Conservation (phyloP, 192 early-diverging fungal genomes). For the Dissophora globulifera region DNA sequence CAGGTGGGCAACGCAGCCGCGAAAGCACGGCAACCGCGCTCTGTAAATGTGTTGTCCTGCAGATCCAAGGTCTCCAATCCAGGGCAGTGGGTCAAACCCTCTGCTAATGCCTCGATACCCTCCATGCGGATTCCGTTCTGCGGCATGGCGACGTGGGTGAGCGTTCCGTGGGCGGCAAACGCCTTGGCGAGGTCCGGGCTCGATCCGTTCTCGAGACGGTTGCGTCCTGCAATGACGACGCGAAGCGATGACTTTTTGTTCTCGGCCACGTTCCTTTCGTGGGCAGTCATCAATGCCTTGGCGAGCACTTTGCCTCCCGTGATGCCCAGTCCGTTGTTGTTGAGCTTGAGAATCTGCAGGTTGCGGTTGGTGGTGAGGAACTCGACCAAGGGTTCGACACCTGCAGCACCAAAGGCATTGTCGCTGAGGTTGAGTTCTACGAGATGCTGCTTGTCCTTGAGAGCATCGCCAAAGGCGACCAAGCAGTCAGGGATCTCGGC, state of each 20-base stretch:
- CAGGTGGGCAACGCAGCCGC: conserved; percentile 80
- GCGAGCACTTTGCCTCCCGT: conserved; percentile 90
- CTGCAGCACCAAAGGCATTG: conserved; percentile 98
- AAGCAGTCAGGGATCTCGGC: conserved; percentile 89
- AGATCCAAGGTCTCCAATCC: conserved; percentile 84
- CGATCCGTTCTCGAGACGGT: conserved; percentile 91
- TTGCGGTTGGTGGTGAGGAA: conserved; percentile 85
- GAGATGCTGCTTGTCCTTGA: conserved; percentile 81
- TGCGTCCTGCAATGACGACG: conserved; percentile 90
- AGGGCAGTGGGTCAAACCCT: conserved; percentile 72
- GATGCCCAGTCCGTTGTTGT: conserved; percentile 97
- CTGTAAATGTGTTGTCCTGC: conserved; percentile 97
- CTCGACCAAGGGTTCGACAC: conserved; percentile 86
- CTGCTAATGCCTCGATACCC: conserved; percentile 81
- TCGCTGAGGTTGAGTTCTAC: conserved; percentile 89
- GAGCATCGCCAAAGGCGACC: conserved; percentile 83
- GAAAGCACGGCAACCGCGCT: conserved; percentile 80
- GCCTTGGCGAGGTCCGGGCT: conserved; percentile 81
- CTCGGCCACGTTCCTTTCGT: conserved; percentile 73
- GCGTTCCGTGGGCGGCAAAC: conserved; percentile 78
- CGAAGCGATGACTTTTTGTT: conserved; percentile 74
- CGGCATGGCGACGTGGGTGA: conserved; percentile 90
- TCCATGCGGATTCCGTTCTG: conserved; percentile 98
- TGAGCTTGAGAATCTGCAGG: conserved; percentile 87
- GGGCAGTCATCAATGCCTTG: conserved; percentile 80